Percentiles rank a stretch among this genome's conserved stretches.
Conservation (phyloP, 495 filamentous ascomycete genomes). For the Neurospora sp. region DNA sequence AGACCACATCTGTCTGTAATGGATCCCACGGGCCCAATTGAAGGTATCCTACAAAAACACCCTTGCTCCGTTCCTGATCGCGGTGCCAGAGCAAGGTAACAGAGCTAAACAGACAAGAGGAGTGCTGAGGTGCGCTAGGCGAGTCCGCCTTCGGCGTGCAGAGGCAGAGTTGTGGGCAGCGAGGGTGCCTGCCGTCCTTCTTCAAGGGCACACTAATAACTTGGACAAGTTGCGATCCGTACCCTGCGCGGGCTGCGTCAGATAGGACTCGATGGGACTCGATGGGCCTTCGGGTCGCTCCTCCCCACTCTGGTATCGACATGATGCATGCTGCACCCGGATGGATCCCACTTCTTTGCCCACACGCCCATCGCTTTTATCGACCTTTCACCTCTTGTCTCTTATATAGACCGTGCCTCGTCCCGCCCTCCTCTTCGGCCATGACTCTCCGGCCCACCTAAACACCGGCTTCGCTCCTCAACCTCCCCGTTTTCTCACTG, state of each 20-base stretch:
- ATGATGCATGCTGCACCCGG: background rate
- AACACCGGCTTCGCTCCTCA: background rate
- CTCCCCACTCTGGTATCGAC: constrained; percentile 13
- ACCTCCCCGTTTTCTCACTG: background rate
- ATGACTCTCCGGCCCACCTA: background rate
- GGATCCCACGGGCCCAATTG: background rate
- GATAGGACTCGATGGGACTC: background rate
- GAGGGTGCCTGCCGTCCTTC: background rate
- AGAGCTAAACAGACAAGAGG: background rate
- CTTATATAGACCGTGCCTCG: constrained; percentile 8
- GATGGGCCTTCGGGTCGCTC: constrained; percentile 1
- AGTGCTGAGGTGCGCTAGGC: background rate
- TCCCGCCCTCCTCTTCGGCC: constrained; percentile 5
- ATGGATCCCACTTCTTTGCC: background rate
- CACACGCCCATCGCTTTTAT: background rate
- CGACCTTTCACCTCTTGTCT: constrained; percentile 4
- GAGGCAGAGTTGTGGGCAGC: background rate
- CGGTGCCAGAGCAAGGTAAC: background rate
- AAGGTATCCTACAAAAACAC: background rate
- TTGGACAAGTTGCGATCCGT: background rate
- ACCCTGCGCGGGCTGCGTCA: background rate
- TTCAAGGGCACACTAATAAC: background rate
- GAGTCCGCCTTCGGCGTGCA: background rate
- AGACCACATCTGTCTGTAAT: background rate
- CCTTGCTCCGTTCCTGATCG: background rate